Evolutionary conservation across 2,329 filamentous ascomycete species (phyloP), one percentile per base, ranked within the genome.

Genomic region (Phialemoniopsis sp.): DNA sequence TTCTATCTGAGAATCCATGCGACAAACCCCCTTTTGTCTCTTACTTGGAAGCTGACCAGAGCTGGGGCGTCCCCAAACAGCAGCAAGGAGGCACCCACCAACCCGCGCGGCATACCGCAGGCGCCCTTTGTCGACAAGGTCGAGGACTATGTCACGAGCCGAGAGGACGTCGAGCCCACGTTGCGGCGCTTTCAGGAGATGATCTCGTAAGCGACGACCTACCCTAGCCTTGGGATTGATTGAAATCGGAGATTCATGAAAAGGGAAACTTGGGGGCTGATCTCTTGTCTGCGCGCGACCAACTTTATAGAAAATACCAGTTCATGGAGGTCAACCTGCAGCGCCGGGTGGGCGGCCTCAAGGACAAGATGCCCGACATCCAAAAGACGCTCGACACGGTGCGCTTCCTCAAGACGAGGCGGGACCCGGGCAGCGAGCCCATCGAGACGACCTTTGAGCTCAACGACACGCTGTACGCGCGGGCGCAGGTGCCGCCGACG

Each of bases 251-350:
- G n/a, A n/a, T n/a, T n/a, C n/a, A n/a, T n/a, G n/a, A n/a, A n/a
- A 10, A 30, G 32, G 17, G n/a, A 19, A 16, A 17, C 5, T 30
- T 32, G 18, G 44, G 26, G 15, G 28, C 13, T 29, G 14, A 38
- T 34, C 29, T 37, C 44, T 43, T 31, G 41, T 38, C 19, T 42
- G 43, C 21, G 21, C 21, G 21, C 21, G 6, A 6, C 21, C 21
- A 6, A 6, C 21, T 10, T 15, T 8, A 34, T n/a, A 95, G 89
- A 53, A 98, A 98, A 76, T 98, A 98, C 70, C 93, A 97, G 64
- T 98, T 97, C 68, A 98, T 98, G 93, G 89, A 97, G 68, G 73
- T 85, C 59, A 97, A 95, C 64, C 87, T 93, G 43, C 85, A 95
- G 62, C 78, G 89, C 47, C 80, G 93, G 35, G 84, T 87, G 38